These are phyloP conservation scores for Penicillium hesseltinei DNA, from an alignment of 2,329 filamentous ascomycete species.

Conservation along the genomic window DNA sequence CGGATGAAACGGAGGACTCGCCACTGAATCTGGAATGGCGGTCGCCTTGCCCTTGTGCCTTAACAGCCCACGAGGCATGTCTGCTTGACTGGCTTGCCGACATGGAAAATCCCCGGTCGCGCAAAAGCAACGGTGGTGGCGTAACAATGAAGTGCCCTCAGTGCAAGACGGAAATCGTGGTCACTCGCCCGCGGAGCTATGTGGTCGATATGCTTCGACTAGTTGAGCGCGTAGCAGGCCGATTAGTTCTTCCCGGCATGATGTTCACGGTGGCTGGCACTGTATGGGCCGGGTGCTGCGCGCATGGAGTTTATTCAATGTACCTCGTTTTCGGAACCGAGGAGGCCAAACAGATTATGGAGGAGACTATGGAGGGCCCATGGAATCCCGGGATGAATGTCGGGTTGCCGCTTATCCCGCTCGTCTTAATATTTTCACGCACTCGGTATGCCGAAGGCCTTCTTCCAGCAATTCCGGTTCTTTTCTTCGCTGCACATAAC, in stretches of 20 bases:
- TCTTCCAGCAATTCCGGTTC: conserved; percentile 61
- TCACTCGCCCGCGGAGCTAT: conserved; percentile 71
- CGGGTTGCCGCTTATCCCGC: conserved; percentile 66
- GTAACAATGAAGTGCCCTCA: conserved; percentile 79
- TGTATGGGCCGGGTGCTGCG: conserved; percentile 52
- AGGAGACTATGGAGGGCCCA: conserved; percentile 35
- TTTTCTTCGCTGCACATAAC: conserved; percentile 51
- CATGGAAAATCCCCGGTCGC: conserved; percentile 64
- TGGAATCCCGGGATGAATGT: conserved; percentile 54
- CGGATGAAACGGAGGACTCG: conserved; percentile 62
- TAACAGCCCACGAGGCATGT: conserved; percentile 87
- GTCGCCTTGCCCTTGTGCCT: conserved; percentile 83
- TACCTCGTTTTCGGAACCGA: conserved; percentile 64
- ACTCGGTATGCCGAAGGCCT: conserved; percentile 63
- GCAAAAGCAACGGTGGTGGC: conserved; percentile 48
- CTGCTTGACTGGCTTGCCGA: conserved; percentile 93
- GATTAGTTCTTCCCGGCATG: conserved; percentile 63
- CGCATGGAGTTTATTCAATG: conserved; percentile 62
- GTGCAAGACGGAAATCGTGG: conserved; percentile 77
- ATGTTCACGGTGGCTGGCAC: conserved; percentile 51
- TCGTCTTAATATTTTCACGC: conserved; percentile 66
- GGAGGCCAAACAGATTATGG: conserved; percentile 57
- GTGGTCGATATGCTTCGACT: conserved; percentile 66
- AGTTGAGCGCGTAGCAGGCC: conserved; percentile 57
- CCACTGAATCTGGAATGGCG: conserved; percentile 69